Base-by-base conservation (phyloP, 805 yeast species). In the Zygotorulaspora sp. region DNA sequence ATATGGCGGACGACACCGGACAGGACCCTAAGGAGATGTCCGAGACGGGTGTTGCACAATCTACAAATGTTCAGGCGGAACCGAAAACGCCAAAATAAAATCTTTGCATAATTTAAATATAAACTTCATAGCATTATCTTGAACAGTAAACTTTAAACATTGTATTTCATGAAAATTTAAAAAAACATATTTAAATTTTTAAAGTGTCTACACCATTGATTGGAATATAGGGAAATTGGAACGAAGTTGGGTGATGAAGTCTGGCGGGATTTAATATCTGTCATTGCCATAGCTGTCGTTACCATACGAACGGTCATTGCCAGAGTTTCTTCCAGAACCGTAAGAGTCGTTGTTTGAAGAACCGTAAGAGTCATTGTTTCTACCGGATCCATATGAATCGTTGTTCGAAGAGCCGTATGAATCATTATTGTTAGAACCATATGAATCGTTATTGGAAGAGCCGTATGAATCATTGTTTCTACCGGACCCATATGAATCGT, bases 351-450 rank as follows among this genome's bases (percentile, higher is more conserved):
- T 21, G 36, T 41, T 31, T 35, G 31, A 27, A 21, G 33, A 35
- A 6, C 46, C 46, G 31, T 38, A 40, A n/a, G 31, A 20, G 40
- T 47, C 40, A 28, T 40, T 38, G 9, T 44, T 37, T 33, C 45
- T 45, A 9, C 60, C 59, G 38, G 52, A 46, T 9, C 52, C 56
- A 30, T 44, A 50, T 11, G 54, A 43, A 33, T 49, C 48, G 33
- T 53, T 44, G 45, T 23, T 33, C 15, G 29, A 15, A n/a, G 55
- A 46, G 25, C 64, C 63, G 45, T 56, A 61, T 17, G 62, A 50
- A 44, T 52, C 48, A 44, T 50, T 47, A 36, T 44, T 46, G 44
- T 44, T 40, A 33, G 48, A 44, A 11, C 57, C 52, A 40, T 50
- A 47, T 5, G 26, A 23, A 26, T 38, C 25, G 38, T 34, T 32